Evolutionary conservation across 306 rosid species (phyloP), one percentile per base, ranked within the genome.

Genomic region (Datisca glomerata): DNA sequence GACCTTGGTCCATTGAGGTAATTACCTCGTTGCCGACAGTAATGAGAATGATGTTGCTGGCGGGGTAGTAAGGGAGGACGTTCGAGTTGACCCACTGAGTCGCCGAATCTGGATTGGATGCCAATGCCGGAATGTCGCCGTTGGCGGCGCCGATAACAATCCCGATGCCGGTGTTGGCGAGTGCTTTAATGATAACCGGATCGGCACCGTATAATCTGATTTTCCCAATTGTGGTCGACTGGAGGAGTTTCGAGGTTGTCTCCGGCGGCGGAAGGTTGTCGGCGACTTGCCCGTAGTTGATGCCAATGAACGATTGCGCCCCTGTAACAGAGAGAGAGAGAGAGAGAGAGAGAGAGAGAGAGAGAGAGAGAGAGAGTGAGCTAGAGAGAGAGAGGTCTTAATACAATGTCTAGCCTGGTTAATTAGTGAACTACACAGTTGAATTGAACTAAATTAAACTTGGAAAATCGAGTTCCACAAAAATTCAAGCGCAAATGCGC

Each of bases 11-110:
- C 49, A 45, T 51, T 25, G 72, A 47, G 41, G 69, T 57, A 10
- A 89, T 12, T 6, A 89, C 85, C 75, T 89, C 98, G 55, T 77
- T 89, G 33, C 95, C 98, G 45, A 89, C 71, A 50, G 85, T 74
- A 56, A 89, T 41, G 13, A 84, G 73, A 24, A 57, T 58, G 57
- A 89, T 75, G 34, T 84, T 66, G 25, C 75, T 80, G 34, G 91
- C 60, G 0, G 95, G 94, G 49, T 76, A 79, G 64, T 69, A 84
- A 0, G 95, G 71, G 0, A 64, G 13, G 12, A 89, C 86, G 53
- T 84, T 77, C 8, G 93, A 53, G 27, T 48, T 73, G 11, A 89
- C 47, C 97, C 93, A 89, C 51, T 59, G 79, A 3, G 53, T 20
- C 0, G 97, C 95, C 9, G 75, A 32, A 63, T 75, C 68, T 0